Percentiles rank a stretch among this genome's conserved stretches.
These are phyloP conservation scores for Ogataea chonburiensis DNA, from an alignment of 805 yeast species.

Conservation along the genomic window DNA sequence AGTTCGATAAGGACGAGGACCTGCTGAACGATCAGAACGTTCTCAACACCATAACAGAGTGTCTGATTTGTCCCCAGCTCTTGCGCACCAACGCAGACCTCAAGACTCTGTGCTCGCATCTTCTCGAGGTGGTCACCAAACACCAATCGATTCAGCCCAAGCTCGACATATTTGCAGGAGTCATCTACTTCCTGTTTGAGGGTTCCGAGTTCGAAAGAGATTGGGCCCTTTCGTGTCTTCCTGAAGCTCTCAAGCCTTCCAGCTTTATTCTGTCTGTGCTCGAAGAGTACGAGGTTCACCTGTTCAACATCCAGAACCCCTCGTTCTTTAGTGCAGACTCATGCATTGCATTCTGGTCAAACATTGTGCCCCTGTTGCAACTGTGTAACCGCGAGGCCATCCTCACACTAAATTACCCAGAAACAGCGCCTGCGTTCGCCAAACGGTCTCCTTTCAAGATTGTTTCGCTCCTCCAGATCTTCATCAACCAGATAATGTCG, in stretches of 20 bases:
- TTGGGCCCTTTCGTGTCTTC: conserved; percentile 46
- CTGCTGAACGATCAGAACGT: conserved; percentile 31
- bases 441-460: conserved; percentile 31
- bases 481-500: conserved; percentile 54
- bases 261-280: conserved; percentile 39
- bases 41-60: conserved; percentile 41
- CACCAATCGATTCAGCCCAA: conserved; percentile 14
- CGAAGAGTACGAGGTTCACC: conserved; percentile 56
- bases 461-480: conserved; percentile 38
- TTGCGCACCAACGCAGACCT: conserved; percentile 40
- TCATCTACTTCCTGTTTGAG: conserved; percentile 52
- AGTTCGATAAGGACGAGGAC: conserved; percentile 24
- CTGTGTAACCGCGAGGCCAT: conserved; percentile 38
- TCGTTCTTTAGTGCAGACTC: conserved; percentile 41
- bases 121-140: conserved; percentile 32
- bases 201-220: conserved; percentile 45
- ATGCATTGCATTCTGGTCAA: conserved; percentile 50
- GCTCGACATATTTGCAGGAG: conserved; percentile 43
- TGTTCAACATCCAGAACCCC: conserved; percentile 54
- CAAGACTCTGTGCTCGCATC: conserved; percentile 37
- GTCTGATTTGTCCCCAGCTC: conserved; percentile 52
- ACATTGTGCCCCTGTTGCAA: conserved; percentile 37
- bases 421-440: conserved; percentile 23
- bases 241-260: conserved; percentile 12
- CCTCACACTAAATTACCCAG: conserved; percentile 29